Evolutionary conservation across 2,329 filamentous ascomycete species (phyloP).

Genomic region (Epichloe gansuensis): DNA sequence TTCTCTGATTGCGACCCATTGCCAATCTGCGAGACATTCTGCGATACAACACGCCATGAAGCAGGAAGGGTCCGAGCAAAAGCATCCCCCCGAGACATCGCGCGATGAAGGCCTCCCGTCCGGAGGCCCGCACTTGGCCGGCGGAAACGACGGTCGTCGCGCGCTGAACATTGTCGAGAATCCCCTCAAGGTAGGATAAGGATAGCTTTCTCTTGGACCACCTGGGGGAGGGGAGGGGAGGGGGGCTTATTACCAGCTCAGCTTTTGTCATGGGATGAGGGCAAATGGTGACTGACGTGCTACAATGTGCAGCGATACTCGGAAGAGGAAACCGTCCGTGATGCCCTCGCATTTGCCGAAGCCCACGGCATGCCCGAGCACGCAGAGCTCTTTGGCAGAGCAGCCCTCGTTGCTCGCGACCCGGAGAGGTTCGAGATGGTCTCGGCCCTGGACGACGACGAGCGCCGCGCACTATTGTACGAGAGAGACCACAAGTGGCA

Average conservation of each 20-base stretch:
- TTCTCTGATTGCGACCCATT: no score
- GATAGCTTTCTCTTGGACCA: neutral
- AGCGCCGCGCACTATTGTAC: slow-evolving; percentile 21
- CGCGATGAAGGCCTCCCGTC: slow-evolving; percentile 5
- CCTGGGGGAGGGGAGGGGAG: neutral
- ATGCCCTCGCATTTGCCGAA: slow-evolving; percentile 36
- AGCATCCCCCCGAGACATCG: slow-evolving; percentile 1
- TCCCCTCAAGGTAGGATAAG: slow-evolving; percentile 16
- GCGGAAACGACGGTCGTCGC: slow-evolving; percentile 8
- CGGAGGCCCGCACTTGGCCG: neutral
- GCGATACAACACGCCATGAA: no score
- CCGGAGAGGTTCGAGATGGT: slow-evolving; percentile 11
- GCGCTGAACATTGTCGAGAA: slow-evolving; percentile 22
- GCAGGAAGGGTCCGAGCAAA: no score
- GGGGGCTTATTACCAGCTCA: neutral
- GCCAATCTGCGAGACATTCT: no score
- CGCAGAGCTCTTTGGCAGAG: slow-evolving; percentile 22
- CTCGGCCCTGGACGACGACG: slow-evolving; percentile 12
- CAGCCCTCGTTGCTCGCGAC: slow-evolving; percentile 17
- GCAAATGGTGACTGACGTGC: neutral
- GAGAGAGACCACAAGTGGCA: slow-evolving; percentile 45
- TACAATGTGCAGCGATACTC: slow-evolving; percentile 12
- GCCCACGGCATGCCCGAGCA: slow-evolving; percentile 33
- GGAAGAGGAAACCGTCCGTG: slow-evolving; percentile 11
- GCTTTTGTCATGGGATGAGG: no score